Evolutionary conservation across 305 asterid genomes (phyloP).

Genomic region (Andrographis paniculata): DNA sequence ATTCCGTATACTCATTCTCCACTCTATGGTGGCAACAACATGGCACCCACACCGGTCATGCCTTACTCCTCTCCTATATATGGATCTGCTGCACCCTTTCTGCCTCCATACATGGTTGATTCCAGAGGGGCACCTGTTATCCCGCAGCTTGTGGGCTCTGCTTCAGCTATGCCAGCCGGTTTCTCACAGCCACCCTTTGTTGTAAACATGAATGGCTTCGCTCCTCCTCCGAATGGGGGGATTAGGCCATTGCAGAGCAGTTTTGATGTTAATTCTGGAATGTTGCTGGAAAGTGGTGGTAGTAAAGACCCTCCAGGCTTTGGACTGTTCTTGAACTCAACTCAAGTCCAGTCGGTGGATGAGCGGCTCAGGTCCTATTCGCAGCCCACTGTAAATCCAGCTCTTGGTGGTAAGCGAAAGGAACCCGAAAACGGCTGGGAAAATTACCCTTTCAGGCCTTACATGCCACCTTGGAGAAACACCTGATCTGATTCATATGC

Average conservation of each 20-base stretch:
- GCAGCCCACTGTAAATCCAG: slow-evolving; percentile 37
- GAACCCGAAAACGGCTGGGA: slow-evolving; percentile 59
- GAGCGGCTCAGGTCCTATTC: slow-evolving; percentile 35
- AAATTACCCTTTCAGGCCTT: slow-evolving; percentile 30
- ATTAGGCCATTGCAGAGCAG: slow-evolving; percentile 36
- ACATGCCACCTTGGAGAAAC: slow-evolving; percentile 59
- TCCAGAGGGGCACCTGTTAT: slow-evolving; percentile 57
- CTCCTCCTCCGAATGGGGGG: slow-evolving; percentile 36
- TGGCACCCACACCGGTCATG: slow-evolving; percentile 36
- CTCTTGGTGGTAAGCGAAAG: slow-evolving; percentile 31
- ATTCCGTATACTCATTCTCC: slow-evolving; percentile 47
- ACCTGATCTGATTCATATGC: too few relatives aligned
- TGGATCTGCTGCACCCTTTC: slow-evolving; percentile 45
- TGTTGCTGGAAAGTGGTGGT: slow-evolving; percentile 32
- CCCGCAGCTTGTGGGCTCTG: slow-evolving; percentile 54
- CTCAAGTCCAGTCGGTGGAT: slow-evolving; percentile 34
- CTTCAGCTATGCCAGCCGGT: slow-evolving; percentile 39
- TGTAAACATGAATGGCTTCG: slow-evolving; percentile 31
- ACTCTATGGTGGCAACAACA: slow-evolving; percentile 38
- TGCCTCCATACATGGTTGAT: slow-evolving; percentile 78
- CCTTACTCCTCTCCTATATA: slow-evolving; percentile 42
- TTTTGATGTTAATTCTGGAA: slow-evolving; percentile 57
- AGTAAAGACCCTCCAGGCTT: slow-evolving; percentile 37
- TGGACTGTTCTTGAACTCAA: slow-evolving; percentile 36
- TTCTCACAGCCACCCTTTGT: slow-evolving; percentile 53